These are phyloP conservation scores for Hansenula anomala DNA, from an alignment of 1,139 yeast species.

Conservation along the genomic window DNA sequence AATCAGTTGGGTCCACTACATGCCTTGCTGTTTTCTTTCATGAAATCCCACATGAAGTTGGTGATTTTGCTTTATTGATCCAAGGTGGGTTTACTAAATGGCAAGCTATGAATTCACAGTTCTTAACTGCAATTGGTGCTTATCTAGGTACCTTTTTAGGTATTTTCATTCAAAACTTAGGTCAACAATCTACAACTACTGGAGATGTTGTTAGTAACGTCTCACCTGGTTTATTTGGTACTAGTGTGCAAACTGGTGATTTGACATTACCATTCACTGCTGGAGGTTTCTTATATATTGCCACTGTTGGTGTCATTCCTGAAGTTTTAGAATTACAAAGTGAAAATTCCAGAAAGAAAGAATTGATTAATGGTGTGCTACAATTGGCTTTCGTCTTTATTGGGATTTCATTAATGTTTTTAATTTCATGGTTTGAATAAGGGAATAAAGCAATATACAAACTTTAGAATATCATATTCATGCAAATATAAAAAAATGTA, in stretches of 20 bases:
- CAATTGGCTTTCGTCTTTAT: constrained; percentile 41
- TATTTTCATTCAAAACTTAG: constrained; percentile 40
- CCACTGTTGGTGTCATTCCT: constrained; percentile 62
- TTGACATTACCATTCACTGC: constrained; percentile 64
- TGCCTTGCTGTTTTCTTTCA: constrained; percentile 64
- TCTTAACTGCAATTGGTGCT: constrained; percentile 59
- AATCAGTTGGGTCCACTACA: constrained; percentile 56
- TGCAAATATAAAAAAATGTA: too few relatives aligned
- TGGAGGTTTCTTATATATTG: constrained; percentile 65
- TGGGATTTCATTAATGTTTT: constrained; percentile 48
- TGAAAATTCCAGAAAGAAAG: constrained; percentile 29
- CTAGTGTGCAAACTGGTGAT: constrained; percentile 43
- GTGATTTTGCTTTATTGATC: constrained; percentile 63
- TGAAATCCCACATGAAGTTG: constrained; percentile 72
- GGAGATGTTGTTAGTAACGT: constrained; percentile 15
- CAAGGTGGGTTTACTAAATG: constrained; percentile 60
- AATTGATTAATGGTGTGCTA: constrained; percentile 29
- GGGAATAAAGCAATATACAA: too few relatives aligned
- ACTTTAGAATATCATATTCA: too few relatives aligned
- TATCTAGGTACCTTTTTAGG: constrained; percentile 59
- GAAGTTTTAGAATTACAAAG: constrained; percentile 45
- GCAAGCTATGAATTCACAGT: constrained; percentile 59
- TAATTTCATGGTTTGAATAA: constrained; percentile 40
- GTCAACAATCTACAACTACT: constrained; percentile 12
- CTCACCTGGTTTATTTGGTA: constrained; percentile 40